Conservation (phyloP, 345 rosid species). For the Dovyalis caffra region DNA sequence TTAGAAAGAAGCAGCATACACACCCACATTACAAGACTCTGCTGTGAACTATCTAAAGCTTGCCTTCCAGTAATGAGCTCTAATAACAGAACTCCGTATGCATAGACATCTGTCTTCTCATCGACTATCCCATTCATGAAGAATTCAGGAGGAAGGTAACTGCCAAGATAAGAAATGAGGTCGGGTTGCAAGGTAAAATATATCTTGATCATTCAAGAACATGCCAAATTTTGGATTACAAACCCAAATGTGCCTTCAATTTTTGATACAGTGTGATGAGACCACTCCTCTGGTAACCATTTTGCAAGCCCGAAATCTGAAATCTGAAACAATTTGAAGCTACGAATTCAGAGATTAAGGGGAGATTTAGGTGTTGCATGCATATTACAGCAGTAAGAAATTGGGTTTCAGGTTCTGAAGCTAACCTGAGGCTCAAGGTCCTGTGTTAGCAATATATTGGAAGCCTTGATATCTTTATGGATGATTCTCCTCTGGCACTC, state of each 20-base stretch:
- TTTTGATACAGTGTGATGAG: slow-evolving; percentile 75
- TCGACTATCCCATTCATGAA: slow-evolving; percentile 95
- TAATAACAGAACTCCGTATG: slow-evolving; percentile 75
- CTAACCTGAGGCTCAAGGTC: slow-evolving; percentile 82
- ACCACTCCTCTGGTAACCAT: slow-evolving; percentile 94
- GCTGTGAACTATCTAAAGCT: slow-evolving; percentile 73
- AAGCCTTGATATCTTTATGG: slow-evolving; percentile 91
- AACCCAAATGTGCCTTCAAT: slow-evolving; percentile 98
- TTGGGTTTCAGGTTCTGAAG: background rate
- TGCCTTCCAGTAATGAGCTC: slow-evolving; percentile 86
- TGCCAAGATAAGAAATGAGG: slow-evolving; percentile 24
- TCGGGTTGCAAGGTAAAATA: background rate
- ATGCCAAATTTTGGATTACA: slow-evolving; percentile 12
- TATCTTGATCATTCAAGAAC: slow-evolving; percentile 6
- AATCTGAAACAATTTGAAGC: slow-evolving; percentile 46
- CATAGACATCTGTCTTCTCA: slow-evolving; percentile 88
- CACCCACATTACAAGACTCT: slow-evolving; percentile 92
- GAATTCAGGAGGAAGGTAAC: slow-evolving; percentile 90
- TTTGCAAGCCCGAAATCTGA: slow-evolving; percentile 97
- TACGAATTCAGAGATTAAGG: slow-evolving; percentile 6
- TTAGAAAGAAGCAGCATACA: slow-evolving; percentile 27
- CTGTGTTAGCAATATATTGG: slow-evolving; percentile 80
- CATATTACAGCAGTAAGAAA: background rate
- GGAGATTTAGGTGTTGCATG: background rate
- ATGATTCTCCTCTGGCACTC: slow-evolving; percentile 91